Base-by-base conservation (phyloP, 371 early-diverging fungal genomes). In the Mortierella sp. region DNA sequence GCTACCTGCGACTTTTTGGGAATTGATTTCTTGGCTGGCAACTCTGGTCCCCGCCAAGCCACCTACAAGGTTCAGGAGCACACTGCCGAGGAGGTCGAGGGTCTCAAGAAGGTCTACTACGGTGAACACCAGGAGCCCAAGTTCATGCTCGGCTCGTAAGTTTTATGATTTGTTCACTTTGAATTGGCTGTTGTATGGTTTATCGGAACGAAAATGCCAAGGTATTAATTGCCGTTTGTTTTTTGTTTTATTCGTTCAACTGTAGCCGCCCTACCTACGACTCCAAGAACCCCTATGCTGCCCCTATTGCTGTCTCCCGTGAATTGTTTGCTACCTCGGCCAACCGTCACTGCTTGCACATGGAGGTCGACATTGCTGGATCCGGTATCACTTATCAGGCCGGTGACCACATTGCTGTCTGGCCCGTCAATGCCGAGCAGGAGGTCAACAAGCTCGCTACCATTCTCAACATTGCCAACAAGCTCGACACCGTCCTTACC, bases 371-470 rank as follows among this genome's bases (percentile, higher is more conserved):
- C 78, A 90, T 98, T 50, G 78, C 89, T 8, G 95, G 92, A 57
- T 92, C 95, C 24, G 96, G 95, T 37, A 84, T 98, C 76, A 89
- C 85, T 34, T 98, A 99, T 82, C 92, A 95, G 73, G 91, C 98
- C 13, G 99, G 99, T 69, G 99, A 99, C 82, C 99, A 99, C 81
- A 91, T 98, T 74, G 98, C 97, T n/a, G 90, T 99, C 69, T 98
- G 94, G 93, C 96, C 98, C 2, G 90, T 93, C 31, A 99, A 98
- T 87, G 90, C 93, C 55, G 95, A 95, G 34, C 88, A 88, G 50
- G 95, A 96, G 76, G 96, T 98, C 3, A 72, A 81, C 10, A 88
- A 92, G 43, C 77, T 96, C 28, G 94, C 95, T 26, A 54, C 82
- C 3, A 91, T 92, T 3, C 89, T 97, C 43, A 91, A 91, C 26